Evolutionary conservation across 371 early-diverging fungal genomes (phyloP).

Genomic region (Mortierella sp.): DNA sequence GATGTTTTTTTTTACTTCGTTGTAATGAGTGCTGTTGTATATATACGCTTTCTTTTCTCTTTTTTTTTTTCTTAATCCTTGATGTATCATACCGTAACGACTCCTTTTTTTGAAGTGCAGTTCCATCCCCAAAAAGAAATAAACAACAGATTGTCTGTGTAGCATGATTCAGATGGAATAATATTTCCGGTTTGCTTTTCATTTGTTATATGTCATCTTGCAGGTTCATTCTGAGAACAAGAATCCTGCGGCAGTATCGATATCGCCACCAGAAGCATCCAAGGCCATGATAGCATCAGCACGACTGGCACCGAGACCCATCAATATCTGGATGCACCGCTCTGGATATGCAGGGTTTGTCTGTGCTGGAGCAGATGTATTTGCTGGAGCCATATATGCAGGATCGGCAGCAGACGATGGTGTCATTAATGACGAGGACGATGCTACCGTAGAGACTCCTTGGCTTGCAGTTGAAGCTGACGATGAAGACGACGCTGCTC

Average conservation of each 20-base stretch:
- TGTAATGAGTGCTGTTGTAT: not conserved
- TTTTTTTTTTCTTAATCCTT: not conserved
- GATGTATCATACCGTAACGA: not conserved
- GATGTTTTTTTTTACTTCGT: not conserved
- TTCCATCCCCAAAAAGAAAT: too few relatives aligned
- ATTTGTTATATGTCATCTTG: too few relatives aligned
- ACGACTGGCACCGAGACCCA: constrained; percentile 71
- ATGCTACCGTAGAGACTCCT: not conserved
- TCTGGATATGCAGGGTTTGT: constrained; percentile 57
- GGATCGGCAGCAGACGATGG: too few relatives aligned
- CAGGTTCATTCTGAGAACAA: constrained; percentile 57
- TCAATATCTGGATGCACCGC: constrained; percentile 64
- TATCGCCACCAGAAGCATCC: constrained; percentile 86
- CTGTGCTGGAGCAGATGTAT: constrained; percentile 7
- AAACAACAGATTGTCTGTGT: too few relatives aligned
- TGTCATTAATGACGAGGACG: too few relatives aligned
- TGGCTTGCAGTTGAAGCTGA: too few relatives aligned
- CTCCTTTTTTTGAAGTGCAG: too few relatives aligned
- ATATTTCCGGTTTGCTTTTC: too few relatives aligned
- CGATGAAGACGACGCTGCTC: not conserved
- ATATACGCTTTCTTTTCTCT: not conserved
- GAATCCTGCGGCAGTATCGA: constrained; percentile 87
- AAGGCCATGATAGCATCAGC: constrained; percentile 84
- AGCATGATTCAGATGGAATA: too few relatives aligned
- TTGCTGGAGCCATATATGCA: not conserved